Conservation (phyloP, 2,329 filamentous ascomycete species). For the Fusarium multiceps region DNA sequence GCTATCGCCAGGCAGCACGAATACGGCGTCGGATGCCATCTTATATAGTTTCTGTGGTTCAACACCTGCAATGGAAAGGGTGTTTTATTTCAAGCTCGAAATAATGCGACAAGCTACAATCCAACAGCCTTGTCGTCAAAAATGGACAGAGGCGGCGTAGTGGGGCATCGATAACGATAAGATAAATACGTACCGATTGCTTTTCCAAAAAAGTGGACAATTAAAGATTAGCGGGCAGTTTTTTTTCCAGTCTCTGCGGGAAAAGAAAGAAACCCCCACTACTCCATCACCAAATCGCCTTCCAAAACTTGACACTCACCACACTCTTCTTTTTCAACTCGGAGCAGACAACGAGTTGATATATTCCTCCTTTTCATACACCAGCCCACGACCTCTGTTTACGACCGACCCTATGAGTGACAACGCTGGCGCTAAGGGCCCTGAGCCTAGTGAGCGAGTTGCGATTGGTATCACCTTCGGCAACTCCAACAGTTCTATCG, state of each 20-base stretch:
- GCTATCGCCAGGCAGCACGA: conserved; percentile 85
- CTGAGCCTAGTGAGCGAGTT: conserved; percentile 68
- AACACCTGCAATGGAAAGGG: not conserved
- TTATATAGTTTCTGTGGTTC: conserved; percentile 20
- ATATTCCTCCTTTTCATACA: conserved; percentile 11
- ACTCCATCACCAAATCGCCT: conserved; percentile 32
- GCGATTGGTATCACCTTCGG: conserved; percentile 98
- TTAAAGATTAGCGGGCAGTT: conserved; percentile 44
- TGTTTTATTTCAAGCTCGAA: conserved; percentile 1
- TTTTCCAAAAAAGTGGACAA: conserved; percentile 37
- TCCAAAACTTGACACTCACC: conserved; percentile 40
- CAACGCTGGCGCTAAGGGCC: conserved; percentile 57
- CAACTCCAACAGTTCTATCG: conserved; percentile 98
- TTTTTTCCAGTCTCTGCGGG: conserved; percentile 41
- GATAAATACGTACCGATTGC: conserved; percentile 32
- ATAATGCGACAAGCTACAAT: conserved; percentile 32
- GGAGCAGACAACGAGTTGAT: conserved; percentile 25
- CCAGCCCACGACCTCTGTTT: not conserved
- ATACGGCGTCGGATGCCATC: conserved; percentile 68
- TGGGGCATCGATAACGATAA: conserved; percentile 38
- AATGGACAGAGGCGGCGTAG: conserved; percentile 14
- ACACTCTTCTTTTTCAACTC: conserved; percentile 19
- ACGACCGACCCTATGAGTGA: conserved; percentile 58
- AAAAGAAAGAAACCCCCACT: conserved; percentile 46
- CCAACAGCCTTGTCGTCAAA: conserved; percentile 22